phyloP scores from a whole-genome alignment of 1,284 basidiomycete genomes.

The Vanrija humicola region DNA sequence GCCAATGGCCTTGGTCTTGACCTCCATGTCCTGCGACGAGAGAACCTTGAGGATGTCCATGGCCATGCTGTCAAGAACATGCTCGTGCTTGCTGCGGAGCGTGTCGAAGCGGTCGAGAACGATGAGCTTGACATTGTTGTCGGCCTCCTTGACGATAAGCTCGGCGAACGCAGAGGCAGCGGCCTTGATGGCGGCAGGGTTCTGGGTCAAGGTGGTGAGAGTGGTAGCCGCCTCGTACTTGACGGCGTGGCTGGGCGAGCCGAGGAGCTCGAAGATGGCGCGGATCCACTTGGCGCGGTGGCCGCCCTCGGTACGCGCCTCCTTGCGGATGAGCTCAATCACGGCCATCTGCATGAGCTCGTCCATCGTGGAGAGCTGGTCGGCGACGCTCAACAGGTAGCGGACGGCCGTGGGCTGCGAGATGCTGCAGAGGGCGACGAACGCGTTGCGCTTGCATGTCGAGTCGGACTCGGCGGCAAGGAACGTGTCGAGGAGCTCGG shows the following conservation, averaged over 20 bases:
- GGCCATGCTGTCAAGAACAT: conserved; percentile 84
- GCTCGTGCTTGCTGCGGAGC: conserved; percentile 81
- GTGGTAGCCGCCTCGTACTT: conserved; percentile 98
- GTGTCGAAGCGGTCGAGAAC: conserved; percentile 88
- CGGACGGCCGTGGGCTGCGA: conserved; percentile 87
- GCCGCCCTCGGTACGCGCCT: conserved; percentile 78
- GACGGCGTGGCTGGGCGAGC: conserved; percentile 85
- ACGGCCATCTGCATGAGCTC: conserved; percentile 94
- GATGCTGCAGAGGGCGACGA: conserved; percentile 86
- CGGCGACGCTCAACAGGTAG: conserved; percentile 80
- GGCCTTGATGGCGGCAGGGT: conserved; percentile 93
- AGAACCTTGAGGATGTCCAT: conserved; percentile 90
- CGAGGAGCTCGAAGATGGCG: conserved; percentile 90
- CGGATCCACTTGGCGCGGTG: conserved; percentile 88
- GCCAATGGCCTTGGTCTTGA: conserved; percentile 84
- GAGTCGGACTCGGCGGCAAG: conserved; percentile 94
- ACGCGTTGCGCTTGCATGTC: conserved; percentile 96
- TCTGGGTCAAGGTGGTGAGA: conserved; percentile 90
- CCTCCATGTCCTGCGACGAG: conserved; percentile 87
- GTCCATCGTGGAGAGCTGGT: conserved; percentile 78
- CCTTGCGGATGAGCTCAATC: conserved; percentile 89
- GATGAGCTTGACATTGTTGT: conserved; percentile 99
- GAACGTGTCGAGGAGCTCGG: conserved; percentile 95
- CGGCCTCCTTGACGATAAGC: conserved; percentile 89
- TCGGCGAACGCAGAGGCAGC: conserved; percentile 86